These are phyloP conservation scores for Lachnellula willkommii DNA, from an alignment of 2,329 filamentous ascomycete species.

Conservation along the genomic window DNA sequence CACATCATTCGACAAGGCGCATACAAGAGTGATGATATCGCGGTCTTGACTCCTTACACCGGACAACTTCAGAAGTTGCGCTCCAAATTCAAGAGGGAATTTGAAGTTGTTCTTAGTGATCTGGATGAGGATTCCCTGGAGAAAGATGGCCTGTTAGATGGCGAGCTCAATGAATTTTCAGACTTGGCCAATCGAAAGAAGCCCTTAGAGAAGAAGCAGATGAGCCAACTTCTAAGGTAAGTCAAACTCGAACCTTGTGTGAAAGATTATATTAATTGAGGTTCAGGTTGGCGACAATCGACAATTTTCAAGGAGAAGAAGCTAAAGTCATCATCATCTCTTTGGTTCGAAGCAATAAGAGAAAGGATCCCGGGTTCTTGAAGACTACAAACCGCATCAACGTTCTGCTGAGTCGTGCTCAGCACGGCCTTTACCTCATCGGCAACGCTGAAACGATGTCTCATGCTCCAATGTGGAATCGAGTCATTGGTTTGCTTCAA, in stretches of 20 bases:
- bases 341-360: slow-evolving; percentile 62
- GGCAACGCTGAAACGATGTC: slow-evolving; percentile 57
- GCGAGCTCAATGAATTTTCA: not conserved
- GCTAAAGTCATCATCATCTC: slow-evolving; percentile 66
- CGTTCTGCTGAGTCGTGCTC: slow-evolving; percentile 60
- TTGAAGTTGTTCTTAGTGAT: slow-evolving; percentile 31
- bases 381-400: slow-evolving; percentile 63
- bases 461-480: slow-evolving; percentile 57
- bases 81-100: slow-evolving; percentile 21
- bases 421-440: slow-evolving; percentile 67
- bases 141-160: slow-evolving; percentile 15
- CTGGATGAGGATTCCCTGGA: slow-evolving; percentile 27
- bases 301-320: slow-evolving; percentile 69
- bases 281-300: slow-evolving; percentile 51
- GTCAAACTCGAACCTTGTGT: not conserved
- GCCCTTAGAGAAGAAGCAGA: slow-evolving; percentile 18
- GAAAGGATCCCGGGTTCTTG: slow-evolving; percentile 58
- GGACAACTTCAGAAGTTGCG: slow-evolving; percentile 45
- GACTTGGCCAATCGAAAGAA: not conserved
- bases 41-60: slow-evolving; percentile 62
- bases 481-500: slow-evolving; percentile 50
- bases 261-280: not conserved
- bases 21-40: slow-evolving; percentile 58
- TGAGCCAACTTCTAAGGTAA: slow-evolving; percentile 18
- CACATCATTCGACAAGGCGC: slow-evolving; percentile 61